Conservation (phyloP, 352 stramenopile genomes). For the Phytophthora lateralis region DNA sequence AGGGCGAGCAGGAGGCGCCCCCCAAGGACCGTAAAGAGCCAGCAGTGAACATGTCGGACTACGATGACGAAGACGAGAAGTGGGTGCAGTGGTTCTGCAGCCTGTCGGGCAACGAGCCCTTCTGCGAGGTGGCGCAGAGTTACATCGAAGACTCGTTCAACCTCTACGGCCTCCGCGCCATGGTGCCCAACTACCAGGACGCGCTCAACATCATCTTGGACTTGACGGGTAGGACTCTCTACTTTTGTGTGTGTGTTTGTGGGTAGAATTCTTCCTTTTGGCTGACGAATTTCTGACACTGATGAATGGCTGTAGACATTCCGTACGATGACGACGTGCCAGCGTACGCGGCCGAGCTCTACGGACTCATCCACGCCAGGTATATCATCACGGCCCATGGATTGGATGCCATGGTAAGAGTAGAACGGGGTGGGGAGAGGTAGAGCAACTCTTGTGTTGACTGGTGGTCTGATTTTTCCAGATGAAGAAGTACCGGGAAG, state of each 20-base stretch:
- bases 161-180: slow-evolving; percentile 89
- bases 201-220: slow-evolving; percentile 94
- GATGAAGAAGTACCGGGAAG: slow-evolving; percentile 91
- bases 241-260: neutral
- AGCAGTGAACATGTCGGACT: slow-evolving; percentile 77
- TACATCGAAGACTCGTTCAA: slow-evolving; percentile 96
- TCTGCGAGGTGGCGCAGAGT: slow-evolving; percentile 91
- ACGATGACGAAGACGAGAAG: slow-evolving; percentile 92
- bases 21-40: neutral
- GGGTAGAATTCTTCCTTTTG: slow-evolving; percentile 2
- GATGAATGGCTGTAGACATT: slow-evolving; percentile 62
- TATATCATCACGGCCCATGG: slow-evolving; percentile 92
- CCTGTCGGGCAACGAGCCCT: slow-evolving; percentile 92
- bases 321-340: slow-evolving; percentile 90
- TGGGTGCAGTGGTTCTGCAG: slow-evolving; percentile 95
- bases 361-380: slow-evolving; percentile 88
- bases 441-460: slow-evolving; percentile 1
- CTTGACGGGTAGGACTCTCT: slow-evolving; percentile 61
- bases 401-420: slow-evolving; percentile 83
- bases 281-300: neutral
- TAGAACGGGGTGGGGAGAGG: neutral
- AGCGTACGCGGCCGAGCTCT: slow-evolving; percentile 87
- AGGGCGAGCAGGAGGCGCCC: slow-evolving; percentile 9
- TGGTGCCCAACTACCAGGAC: slow-evolving; percentile 91
- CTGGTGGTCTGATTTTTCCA: slow-evolving; percentile 15